Evolutionary conservation across 2,329 filamentous ascomycete genomes (phyloP).

Genomic region (Sporothrix schenckii): DNA sequence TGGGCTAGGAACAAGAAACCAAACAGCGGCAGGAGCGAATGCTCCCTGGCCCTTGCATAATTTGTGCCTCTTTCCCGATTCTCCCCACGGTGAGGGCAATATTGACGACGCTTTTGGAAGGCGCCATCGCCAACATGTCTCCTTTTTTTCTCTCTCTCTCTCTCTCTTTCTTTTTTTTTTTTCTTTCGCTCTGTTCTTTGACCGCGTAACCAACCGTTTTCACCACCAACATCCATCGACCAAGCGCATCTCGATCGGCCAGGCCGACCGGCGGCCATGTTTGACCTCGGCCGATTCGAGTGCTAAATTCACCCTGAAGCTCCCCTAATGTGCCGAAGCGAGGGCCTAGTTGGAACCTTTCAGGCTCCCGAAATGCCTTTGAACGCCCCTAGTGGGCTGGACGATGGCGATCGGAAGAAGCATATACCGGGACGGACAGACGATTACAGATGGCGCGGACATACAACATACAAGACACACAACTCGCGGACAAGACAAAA

Average conservation of each 20-base stretch:
- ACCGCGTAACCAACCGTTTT: background rate
- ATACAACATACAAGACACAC: background rate
- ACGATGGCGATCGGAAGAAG: conserved; percentile 18
- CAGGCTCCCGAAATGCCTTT: too few relatives aligned
- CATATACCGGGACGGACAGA: conserved; percentile 5
- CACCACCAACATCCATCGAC: background rate
- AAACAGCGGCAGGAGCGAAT: background rate
- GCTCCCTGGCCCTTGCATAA: conserved; percentile 22
- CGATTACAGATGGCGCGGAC: background rate
- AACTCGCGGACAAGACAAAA: background rate
- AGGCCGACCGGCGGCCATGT: background rate
- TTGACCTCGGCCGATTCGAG: background rate
- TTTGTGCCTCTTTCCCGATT: conserved; percentile 18
- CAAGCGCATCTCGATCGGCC: background rate
- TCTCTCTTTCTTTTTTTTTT: too few relatives aligned
- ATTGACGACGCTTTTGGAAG: conserved; percentile 21
- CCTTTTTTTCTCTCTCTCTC: too few relatives aligned
- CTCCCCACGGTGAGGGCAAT: conserved; percentile 20
- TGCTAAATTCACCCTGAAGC: background rate
- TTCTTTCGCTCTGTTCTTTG: background rate
- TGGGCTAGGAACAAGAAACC: background rate
- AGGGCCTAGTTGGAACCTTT: too few relatives aligned
- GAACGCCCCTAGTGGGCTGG: background rate
- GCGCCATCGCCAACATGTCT: background rate
- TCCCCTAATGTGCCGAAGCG: background rate